Evolutionary conservation across 2,329 filamentous ascomycete species (phyloP), one percentile per base, ranked within the genome.

Genomic region (Calonectria leucothoes): DNA sequence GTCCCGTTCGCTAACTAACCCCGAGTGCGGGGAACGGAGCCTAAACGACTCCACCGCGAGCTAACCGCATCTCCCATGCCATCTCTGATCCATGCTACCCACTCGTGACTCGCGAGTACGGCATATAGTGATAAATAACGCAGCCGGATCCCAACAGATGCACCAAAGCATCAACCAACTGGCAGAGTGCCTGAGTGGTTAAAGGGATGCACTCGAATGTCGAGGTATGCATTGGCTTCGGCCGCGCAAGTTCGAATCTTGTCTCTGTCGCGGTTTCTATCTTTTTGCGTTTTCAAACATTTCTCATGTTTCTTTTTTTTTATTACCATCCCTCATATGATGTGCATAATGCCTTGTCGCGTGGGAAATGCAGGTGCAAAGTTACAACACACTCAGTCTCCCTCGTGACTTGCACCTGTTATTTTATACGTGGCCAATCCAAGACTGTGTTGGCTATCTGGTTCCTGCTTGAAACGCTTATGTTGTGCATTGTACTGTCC

Each of bases 161-260:
- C 45, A 27, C 3, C 27, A 29, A 39, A 69, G 35, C 57, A 51
- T 27, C 35, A 20, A 45, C 33, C 48, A 65, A 68, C 39, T 23
- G 72, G 72, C 72, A 72, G 64, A 72, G 74, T 76, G 74, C 51
- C 72, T 49, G 74, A 76, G 74, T 76, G 74, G 74, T 76, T 76
- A 76, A 69, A 49, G 72, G 51, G 74, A 55, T 72, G 49, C 69
- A 70, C 74, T 76, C 74, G 74, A 76, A 73, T 59, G 37, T 59
- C 69, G 49, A 67, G 52, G 67, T 67, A 66, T 66, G 70, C 23
- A 66, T 55, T 76, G 45, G 70, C 66, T 74, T 76, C 75, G 75
- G 69, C 70, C 45, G 75, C 75, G 75, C 66, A 72, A 71, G 75
- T 76, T 76, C 75, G 75, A 76, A 76, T 76, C 75, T 71, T 72